A percentile compares a stretch with the other conserved stretches of the same genome.
Evolutionary conservation across 2,329 filamentous ascomycete genomes (phyloP).

Genomic region (Colletotrichum truncatum): DNA sequence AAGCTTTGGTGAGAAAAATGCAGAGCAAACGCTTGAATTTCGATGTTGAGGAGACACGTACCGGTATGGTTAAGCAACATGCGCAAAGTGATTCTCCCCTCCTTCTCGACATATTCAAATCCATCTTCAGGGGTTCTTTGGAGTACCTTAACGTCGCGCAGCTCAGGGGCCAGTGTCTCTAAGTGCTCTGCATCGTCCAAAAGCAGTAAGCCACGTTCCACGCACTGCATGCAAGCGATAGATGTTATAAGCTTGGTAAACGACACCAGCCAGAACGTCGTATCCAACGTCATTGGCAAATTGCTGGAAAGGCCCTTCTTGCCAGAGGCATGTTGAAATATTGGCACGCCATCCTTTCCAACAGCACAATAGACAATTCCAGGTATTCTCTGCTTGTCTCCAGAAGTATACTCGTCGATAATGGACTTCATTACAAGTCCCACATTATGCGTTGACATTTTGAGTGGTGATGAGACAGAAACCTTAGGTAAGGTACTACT

Average conservation of each 20-base stretch:
- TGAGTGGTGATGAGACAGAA: too few relatives aligned
- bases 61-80: conserved; percentile 62
- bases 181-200: conserved; percentile 55
- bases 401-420: conserved; percentile 19
- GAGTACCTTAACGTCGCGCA: conserved; percentile 57
- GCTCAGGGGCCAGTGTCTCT: conserved; percentile 49
- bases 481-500: background rate
- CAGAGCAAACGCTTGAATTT: too few relatives aligned
- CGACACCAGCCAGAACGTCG: conserved; percentile 45
- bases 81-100: conserved; percentile 54
- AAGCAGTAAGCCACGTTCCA: conserved; percentile 58
- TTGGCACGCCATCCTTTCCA: background rate
- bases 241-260: conserved; percentile 56
- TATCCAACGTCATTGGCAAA: conserved; percentile 37
- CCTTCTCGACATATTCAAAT: conserved; percentile 38
- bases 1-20: too few relatives aligned
- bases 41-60: background rate
- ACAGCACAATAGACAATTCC: background rate
- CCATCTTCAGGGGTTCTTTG: conserved; percentile 42
- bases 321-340: background rate
- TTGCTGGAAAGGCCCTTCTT: background rate
- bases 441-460: too few relatives aligned
- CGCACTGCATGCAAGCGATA: conserved; percentile 61
- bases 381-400: background rate
- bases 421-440: too few relatives aligned